Evolutionary conservation across 2,329 filamentous ascomycete genomes (phyloP).

Genomic region (Nemania abortiva): DNA sequence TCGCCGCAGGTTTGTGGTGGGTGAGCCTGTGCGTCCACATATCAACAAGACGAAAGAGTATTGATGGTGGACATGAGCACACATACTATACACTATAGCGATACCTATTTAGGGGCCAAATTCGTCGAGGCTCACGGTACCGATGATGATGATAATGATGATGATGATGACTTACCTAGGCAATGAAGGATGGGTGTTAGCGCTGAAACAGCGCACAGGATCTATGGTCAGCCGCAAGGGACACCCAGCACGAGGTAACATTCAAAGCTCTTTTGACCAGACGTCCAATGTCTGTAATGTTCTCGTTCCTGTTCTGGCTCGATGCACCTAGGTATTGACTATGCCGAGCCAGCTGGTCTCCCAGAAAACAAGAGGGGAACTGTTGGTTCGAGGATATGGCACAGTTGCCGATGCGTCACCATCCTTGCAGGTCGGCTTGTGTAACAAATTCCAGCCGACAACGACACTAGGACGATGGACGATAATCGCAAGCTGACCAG

Average conservation of each 20-base stretch:
- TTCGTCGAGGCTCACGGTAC: too few relatives aligned
- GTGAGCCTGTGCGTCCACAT: too few relatives aligned
- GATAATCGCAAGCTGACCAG: neutral
- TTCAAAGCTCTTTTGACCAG: constrained; percentile 10
- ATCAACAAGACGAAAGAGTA: too few relatives aligned
- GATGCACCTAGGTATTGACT: constrained; percentile 7
- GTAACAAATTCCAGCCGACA: neutral
- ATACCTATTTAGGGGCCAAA: too few relatives aligned
- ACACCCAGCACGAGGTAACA: constrained; percentile 21
- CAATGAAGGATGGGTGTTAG: constrained; percentile 27
- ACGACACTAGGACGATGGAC: too few relatives aligned
- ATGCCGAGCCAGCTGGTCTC: neutral
- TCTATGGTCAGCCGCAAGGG: constrained; percentile 39
- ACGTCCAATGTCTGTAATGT: neutral
- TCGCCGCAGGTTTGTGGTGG: too few relatives aligned
- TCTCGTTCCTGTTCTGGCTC: constrained; percentile 26
- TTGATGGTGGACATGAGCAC: too few relatives aligned
- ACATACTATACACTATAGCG: too few relatives aligned
- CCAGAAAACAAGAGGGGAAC: neutral
- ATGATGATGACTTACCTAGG: too few relatives aligned
- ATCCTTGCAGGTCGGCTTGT: neutral
- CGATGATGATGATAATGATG: too few relatives aligned
- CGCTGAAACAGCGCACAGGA: constrained; percentile 33
- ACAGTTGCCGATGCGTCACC: constrained; percentile 3
- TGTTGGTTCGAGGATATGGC: constrained; percentile 14